phyloP scores from a whole-genome alignment of 148 eudicot species.

The Camellia japonica region DNA sequence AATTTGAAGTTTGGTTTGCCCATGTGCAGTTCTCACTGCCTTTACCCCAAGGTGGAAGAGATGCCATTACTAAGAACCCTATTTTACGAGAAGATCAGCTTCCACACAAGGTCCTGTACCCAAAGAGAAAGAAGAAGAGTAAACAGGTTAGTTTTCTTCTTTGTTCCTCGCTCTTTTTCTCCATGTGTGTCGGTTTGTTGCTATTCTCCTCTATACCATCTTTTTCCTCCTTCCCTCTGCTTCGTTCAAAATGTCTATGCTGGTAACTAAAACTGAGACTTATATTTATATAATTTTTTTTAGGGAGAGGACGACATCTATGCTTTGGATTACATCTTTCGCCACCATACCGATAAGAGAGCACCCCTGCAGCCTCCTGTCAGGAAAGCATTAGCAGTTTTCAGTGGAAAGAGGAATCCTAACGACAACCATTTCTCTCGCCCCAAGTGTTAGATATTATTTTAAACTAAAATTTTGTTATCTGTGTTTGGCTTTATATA shows the following conservation, averaged over 20 bases:
- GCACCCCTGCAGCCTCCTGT: slow-evolving; percentile 74
- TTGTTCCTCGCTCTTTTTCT: slow-evolving; percentile 3
- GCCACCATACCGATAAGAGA: slow-evolving; percentile 59
- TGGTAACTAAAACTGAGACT: neutral
- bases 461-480: neutral
- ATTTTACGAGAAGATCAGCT: slow-evolving; percentile 90
- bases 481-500: too few species aligned
- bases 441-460: slow-evolving; percentile 40
- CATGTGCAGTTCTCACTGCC: slow-evolving; percentile 79
- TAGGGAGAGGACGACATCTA: slow-evolving; percentile 73
- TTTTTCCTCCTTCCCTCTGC: neutral
- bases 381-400: slow-evolving; percentile 79
- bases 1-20: neutral
- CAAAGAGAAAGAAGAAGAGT: slow-evolving; percentile 71
- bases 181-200: neutral
- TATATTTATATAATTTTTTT: neutral
- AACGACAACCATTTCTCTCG: slow-evolving; percentile 88
- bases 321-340: slow-evolving; percentile 47
- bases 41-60: slow-evolving; percentile 90
- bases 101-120: slow-evolving; percentile 65
- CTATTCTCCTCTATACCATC: neutral
- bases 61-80: slow-evolving; percentile 79
- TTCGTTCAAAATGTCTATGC: neutral
- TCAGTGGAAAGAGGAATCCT: slow-evolving; percentile 83
- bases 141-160: slow-evolving; percentile 38